These are phyloP conservation scores for Rhodotorula sp. DNA, from an alignment of 1,284 basidiomycete genomes.

Conservation along the genomic window DNA sequence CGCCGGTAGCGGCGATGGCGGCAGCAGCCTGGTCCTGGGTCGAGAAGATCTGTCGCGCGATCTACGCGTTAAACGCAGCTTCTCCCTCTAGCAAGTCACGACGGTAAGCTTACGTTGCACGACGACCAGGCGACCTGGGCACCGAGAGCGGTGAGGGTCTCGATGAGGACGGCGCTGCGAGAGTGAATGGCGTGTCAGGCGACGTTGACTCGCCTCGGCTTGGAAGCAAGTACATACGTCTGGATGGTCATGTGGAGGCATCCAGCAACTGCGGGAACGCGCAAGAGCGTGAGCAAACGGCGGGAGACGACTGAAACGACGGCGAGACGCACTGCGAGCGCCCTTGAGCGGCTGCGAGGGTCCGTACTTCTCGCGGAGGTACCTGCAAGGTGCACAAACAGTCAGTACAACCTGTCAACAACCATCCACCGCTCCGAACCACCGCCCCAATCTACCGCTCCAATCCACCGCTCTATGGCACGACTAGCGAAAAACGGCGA, in stretches of 20 bases:
- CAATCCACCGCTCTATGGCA: too few relatives aligned
- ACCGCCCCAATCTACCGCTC: too few relatives aligned
- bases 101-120: constrained; percentile 64
- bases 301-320: background rate
- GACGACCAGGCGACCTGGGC: constrained; percentile 99
- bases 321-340: constrained; percentile 61
- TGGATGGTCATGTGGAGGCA: constrained; percentile 80
- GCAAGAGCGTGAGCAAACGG: background rate
- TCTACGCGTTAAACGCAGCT: too few relatives aligned
- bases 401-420: constrained; percentile 3
- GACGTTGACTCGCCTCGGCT: constrained; percentile 66
- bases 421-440: too few relatives aligned
- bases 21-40: constrained; percentile 97
- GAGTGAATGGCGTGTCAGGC: constrained; percentile 60
- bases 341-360: constrained; percentile 83
- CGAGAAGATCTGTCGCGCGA: constrained; percentile 77
- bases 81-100: too few relatives aligned
- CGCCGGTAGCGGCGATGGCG: constrained; percentile 95
- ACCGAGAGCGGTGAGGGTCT: constrained; percentile 90
- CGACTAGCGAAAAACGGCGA: background rate
- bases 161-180: constrained; percentile 76
- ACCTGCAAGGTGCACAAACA: constrained; percentile 1
- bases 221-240: constrained; percentile 24
- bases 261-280: constrained; percentile 64
- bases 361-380: constrained; percentile 61